Conservation (phyloP, 2,329 filamentous ascomycete species). For the Cladophialophora chaetospira region DNA sequence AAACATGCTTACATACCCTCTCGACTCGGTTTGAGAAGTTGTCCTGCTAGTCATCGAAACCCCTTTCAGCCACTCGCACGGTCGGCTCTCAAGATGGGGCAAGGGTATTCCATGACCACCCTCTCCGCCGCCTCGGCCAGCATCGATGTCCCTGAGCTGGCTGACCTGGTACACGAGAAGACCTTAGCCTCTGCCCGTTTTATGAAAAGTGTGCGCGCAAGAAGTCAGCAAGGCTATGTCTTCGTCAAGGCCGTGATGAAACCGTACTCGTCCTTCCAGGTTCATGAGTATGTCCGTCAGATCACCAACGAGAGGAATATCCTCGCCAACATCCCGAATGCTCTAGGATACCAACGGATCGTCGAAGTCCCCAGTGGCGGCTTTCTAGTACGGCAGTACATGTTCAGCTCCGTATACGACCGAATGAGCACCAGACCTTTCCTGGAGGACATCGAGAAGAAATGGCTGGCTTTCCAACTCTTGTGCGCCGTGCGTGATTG, state of each 20-base stretch:
- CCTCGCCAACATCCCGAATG: slow-evolving; percentile 84
- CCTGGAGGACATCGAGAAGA: slow-evolving; percentile 96
- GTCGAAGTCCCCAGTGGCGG: slow-evolving; percentile 90
- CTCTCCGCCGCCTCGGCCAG: slow-evolving; percentile 88
- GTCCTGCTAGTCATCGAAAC: background rate
- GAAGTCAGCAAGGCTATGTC: slow-evolving; percentile 86
- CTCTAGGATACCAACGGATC: slow-evolving; percentile 83
- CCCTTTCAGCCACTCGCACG: background rate
- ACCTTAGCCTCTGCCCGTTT: slow-evolving; percentile 89
- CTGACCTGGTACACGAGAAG: slow-evolving; percentile 88
- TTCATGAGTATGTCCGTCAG: slow-evolving; percentile 75
- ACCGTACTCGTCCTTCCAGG: slow-evolving; percentile 77
- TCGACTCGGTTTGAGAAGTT: too few relatives aligned
- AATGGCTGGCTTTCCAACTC: slow-evolving; percentile 96
- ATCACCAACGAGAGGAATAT: slow-evolving; percentile 79
- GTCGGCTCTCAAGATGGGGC: slow-evolving; percentile 89
- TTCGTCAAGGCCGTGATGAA: slow-evolving; percentile 96
- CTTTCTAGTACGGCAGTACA: slow-evolving; percentile 89
- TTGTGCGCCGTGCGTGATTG: slow-evolving; percentile 90
- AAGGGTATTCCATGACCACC: slow-evolving; percentile 92
- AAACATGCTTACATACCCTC: too few relatives aligned
- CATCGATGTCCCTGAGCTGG: slow-evolving; percentile 89
- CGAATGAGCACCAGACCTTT: slow-evolving; percentile 93
- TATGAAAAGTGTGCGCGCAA: slow-evolving; percentile 92
- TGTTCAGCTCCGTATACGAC: slow-evolving; percentile 96